Evolutionary conservation across 2,329 filamentous ascomycete species (phyloP), one percentile per base, ranked within the genome.

Genomic region (Claviceps citrina): DNA sequence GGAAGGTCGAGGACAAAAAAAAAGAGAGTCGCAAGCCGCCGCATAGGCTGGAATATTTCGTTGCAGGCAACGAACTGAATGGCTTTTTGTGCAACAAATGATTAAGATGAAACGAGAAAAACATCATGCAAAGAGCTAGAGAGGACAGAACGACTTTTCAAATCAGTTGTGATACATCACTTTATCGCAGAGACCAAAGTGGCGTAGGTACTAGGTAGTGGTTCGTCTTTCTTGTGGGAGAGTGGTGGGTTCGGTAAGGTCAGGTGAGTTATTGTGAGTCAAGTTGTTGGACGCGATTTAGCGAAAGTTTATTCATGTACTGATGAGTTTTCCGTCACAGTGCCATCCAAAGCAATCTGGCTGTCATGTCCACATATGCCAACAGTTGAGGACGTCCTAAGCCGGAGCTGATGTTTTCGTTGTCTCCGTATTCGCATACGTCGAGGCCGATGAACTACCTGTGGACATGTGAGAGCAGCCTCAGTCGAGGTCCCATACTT

Each of bases 381-480:
- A 20, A 12, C 24, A 4, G 8, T 25, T 19, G 35, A 28, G 9
- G 15, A 39, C 7, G 42, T 27, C 25, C 31, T 22, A 4, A 24
- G 27, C 6, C 39, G 40, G 9, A 25, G 34, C 15, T 41, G 39
- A 13, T 40, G 9, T 31, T 44, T 47, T 32, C 22, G 39, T 2
- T 36, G 39, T 26, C 45, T 43, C 31, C 45, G 40, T 26, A 42
- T 42, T 25, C 44, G 41, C 42, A 49, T 45, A 6, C 44, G 39
- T 9, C 41, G 40, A 6, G 20, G 28, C 33, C 43, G 46, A 16
- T 43, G 39, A 4, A 47, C 44, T n/a, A 47, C 27, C 13, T 32
- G 33, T 7, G 44, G 39, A 28, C 47, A 45, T 5, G 44, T 36
- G 20, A 46, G 35, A 13, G 47, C 45, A 25, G 41, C 39, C 31